A percentile compares a stretch with the other conserved stretches of the same genome.
phyloP scores from a whole-genome alignment of 2,329 filamentous ascomycete genomes.

The Aspergillus melleus region DNA sequence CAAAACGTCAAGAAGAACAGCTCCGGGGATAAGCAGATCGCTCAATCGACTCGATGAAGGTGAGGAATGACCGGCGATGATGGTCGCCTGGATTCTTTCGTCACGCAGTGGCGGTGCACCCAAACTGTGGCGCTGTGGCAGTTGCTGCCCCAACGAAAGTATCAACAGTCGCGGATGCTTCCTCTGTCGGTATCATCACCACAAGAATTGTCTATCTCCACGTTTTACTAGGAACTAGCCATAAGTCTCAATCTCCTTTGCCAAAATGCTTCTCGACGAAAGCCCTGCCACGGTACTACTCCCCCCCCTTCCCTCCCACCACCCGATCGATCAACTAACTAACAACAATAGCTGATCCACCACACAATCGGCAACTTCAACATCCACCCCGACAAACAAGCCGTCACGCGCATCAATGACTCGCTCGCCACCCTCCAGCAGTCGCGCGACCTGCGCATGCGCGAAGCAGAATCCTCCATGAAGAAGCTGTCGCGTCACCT shows the following conservation, averaged over 20 bases:
- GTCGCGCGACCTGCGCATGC: constrained; percentile 75
- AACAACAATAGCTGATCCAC: constrained; percentile 69
- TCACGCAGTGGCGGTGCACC: constrained; percentile 37
- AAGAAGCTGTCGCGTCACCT: constrained; percentile 75
- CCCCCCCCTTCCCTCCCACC: neutral
- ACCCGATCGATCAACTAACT: neutral
- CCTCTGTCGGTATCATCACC: neutral
- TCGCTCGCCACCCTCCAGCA: constrained; percentile 81
- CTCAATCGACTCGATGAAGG: too few relatives aligned
- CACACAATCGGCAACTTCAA: constrained; percentile 96
- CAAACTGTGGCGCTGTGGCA: constrained; percentile 26
- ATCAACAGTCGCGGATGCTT: constrained; percentile 17
- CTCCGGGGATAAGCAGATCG: neutral
- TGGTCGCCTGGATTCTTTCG: neutral
- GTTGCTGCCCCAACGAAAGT: constrained; percentile 42
- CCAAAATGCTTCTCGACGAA: constrained; percentile 89
- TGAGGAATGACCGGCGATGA: neutral
- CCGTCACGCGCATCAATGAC: constrained; percentile 79
- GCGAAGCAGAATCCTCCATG: constrained; percentile 66
- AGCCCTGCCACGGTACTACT: constrained; percentile 77
- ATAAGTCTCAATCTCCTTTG: neutral
- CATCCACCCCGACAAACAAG: constrained; percentile 81
- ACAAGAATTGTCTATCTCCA: too few relatives aligned
- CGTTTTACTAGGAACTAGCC: too few relatives aligned
- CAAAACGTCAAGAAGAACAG: neutral